Conservation (phyloP, 192 early-diverging fungal genomes). For the Haplosporangium gracile region DNA sequence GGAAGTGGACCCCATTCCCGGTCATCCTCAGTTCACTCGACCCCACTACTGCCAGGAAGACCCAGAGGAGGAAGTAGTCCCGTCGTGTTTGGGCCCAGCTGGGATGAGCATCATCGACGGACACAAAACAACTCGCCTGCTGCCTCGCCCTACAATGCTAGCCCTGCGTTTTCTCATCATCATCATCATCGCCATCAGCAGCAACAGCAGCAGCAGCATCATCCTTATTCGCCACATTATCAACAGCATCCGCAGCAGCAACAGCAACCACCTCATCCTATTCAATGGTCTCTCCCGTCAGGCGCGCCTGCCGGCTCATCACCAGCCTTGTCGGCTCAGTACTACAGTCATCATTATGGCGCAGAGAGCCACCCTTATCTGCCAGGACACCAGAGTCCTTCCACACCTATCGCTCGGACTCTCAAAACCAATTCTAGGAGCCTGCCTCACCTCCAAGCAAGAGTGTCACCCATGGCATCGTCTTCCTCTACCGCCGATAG, state of each 20-base stretch:
- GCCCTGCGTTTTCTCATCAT: slow-evolving; percentile 7
- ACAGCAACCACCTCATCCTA: slow-evolving; percentile 7
- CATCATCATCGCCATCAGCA: slow-evolving; percentile 12
- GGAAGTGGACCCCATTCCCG: slow-evolving; percentile 13
- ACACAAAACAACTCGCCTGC: slow-evolving; percentile 19
- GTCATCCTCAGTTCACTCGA: slow-evolving; percentile 42
- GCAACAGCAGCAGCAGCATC: slow-evolving; percentile 22
- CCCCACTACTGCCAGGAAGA: slow-evolving; percentile 20
- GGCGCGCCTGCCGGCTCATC: slow-evolving; percentile 14
- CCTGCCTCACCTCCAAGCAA: slow-evolving; percentile 40
- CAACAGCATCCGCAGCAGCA: not conserved
- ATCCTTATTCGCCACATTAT: not conserved
- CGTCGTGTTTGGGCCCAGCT: slow-evolving; percentile 29
- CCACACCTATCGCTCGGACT: slow-evolving; percentile 14
- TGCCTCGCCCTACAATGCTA: not conserved
- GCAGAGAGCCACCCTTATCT: slow-evolving; percentile 5
- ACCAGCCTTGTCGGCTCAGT: not conserved
- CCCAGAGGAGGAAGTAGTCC: slow-evolving; percentile 47
- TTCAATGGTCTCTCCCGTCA: slow-evolving; percentile 21
- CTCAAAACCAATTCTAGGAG: slow-evolving; percentile 50
- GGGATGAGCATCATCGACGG: slow-evolving; percentile 25
- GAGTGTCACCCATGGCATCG: slow-evolving; percentile 9
- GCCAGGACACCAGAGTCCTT: not conserved
- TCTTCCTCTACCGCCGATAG: slow-evolving; percentile 10
- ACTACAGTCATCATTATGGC: slow-evolving; percentile 2